Evolutionary conservation across 2,329 filamentous ascomycete species (phyloP).

Genomic region (Botrytis pseudocinerea): DNA sequence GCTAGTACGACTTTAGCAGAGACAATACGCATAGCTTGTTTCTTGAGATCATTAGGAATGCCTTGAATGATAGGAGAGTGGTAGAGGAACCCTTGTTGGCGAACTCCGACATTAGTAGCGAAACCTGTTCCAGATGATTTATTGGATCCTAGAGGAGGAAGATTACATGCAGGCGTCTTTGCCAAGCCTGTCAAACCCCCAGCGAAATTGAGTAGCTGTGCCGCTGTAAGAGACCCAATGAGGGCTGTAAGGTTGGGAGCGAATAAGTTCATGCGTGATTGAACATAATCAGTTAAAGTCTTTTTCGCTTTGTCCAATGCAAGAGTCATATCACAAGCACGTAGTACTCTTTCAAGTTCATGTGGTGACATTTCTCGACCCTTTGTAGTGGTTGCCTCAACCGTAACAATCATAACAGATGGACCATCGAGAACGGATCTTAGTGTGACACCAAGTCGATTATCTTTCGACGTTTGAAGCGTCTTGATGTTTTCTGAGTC

Average conservation of each 20-base stretch:
- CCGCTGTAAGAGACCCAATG: conserved; percentile 88
- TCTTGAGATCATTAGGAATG: conserved; percentile 83
- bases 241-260: conserved; percentile 90
- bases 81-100: conserved; percentile 92
- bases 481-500: conserved; percentile 77
- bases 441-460: conserved; percentile 73
- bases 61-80: conserved; percentile 85
- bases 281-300: conserved; percentile 87
- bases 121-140: conserved; percentile 77
- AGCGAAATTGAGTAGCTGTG: conserved; percentile 92
- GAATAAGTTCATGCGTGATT: conserved; percentile 95
- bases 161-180: conserved; percentile 90
- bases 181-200: conserved; percentile 86
- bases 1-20: conserved; percentile 93
- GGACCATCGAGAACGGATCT: conserved; percentile 83
- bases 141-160: conserved; percentile 87
- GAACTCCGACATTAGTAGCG: conserved; percentile 86
- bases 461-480: conserved; percentile 74
- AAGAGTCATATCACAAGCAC: conserved; percentile 86
- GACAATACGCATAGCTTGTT: conserved; percentile 92
- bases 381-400: conserved; percentile 88
- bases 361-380: conserved; percentile 74
- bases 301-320: conserved; percentile 83
- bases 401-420: conserved; percentile 90
- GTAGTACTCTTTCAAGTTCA: conserved; percentile 71